Percentiles rank a stretch among this genome's conserved stretches.
phyloP scores from a whole-genome alignment of 1,139 yeast genomes.

The Pichia sp. region DNA sequence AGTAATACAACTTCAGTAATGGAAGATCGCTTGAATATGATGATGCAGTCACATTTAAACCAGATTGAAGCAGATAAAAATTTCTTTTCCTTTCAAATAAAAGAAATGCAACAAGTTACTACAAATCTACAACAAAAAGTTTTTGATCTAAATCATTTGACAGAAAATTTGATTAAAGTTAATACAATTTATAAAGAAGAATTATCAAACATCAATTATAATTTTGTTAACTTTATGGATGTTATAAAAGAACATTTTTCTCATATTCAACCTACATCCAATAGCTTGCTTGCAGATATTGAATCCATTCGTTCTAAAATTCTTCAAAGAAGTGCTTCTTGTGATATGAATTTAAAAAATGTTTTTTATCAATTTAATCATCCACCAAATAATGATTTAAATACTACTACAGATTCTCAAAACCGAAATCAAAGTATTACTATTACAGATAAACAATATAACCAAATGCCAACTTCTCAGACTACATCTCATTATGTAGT shows the following conservation, averaged over 20 bases:
- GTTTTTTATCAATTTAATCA: constrained; percentile 2
- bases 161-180: constrained; percentile 35
- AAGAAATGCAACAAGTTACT: constrained; percentile 14
- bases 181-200: constrained; percentile 44
- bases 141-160: constrained; percentile 38
- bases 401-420: neutral
- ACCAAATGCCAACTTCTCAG: neutral
- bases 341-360: constrained; percentile 27
- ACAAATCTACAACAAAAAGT: constrained; percentile 12
- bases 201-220: constrained; percentile 41
- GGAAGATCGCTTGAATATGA: neutral
- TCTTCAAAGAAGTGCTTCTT: constrained; percentile 27
- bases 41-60: neutral
- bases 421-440: neutral
- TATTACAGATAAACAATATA: neutral
- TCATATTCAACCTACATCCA: neutral
- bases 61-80: constrained; percentile 6
- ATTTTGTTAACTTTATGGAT: constrained; percentile 45
- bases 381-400: neutral
- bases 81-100: neutral
- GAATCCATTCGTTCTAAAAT: constrained; percentile 15
- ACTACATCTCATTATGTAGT: neutral
- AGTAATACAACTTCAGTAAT: too few relatives aligned
- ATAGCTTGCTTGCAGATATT: neutral
- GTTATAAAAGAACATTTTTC: constrained; percentile 31